Conservation (phyloP, 1,284 basidiomycete species). For the Pseudomicrostroma phylloplanum region DNA sequence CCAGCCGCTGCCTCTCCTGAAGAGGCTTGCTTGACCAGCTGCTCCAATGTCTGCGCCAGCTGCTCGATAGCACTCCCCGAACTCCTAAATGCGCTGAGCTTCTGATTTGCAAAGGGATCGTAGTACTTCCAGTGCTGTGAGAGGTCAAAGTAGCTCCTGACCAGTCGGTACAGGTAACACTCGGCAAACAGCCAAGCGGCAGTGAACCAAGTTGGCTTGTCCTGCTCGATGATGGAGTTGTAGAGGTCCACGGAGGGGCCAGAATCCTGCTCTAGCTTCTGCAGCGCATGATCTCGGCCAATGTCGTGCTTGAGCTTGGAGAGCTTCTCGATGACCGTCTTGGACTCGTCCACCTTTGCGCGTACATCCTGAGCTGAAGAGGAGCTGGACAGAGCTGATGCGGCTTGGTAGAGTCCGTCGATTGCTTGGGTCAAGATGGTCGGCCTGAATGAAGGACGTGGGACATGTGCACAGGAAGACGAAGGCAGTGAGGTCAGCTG, state of each 20-base stretch:
- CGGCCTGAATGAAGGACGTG: neutral
- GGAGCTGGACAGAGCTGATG: constrained; percentile 37
- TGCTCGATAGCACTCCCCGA: constrained; percentile 64
- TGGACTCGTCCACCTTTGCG: constrained; percentile 62
- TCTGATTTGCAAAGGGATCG: constrained; percentile 80
- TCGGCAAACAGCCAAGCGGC: constrained; percentile 70
- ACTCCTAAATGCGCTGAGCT: constrained; percentile 74
- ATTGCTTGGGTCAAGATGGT: constrained; percentile 75
- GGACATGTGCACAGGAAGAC: too few species aligned
- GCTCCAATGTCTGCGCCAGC: constrained; percentile 30
- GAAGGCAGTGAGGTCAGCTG: neutral
- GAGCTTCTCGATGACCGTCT: constrained; percentile 69
- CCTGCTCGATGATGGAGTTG: constrained; percentile 25
- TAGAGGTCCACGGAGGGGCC: constrained; percentile 56
- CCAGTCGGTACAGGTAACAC: constrained; percentile 70
- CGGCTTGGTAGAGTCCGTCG: constrained; percentile 61
- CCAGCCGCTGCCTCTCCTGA: constrained; percentile 15
- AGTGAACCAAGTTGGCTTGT: constrained; percentile 74
- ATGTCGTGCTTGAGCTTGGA: constrained; percentile 83
- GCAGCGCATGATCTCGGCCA: constrained; percentile 68
- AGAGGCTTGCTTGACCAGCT: constrained; percentile 26
- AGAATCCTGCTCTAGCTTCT: constrained; percentile 59
- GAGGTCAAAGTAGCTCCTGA: constrained; percentile 64
- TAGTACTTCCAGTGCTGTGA: constrained; percentile 68
- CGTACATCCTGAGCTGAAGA: constrained; percentile 34